These are phyloP conservation scores for Polytrichum commune DNA, from an alignment of 225 moss, liverwort and hornwort species.

Conservation along the genomic window DNA sequence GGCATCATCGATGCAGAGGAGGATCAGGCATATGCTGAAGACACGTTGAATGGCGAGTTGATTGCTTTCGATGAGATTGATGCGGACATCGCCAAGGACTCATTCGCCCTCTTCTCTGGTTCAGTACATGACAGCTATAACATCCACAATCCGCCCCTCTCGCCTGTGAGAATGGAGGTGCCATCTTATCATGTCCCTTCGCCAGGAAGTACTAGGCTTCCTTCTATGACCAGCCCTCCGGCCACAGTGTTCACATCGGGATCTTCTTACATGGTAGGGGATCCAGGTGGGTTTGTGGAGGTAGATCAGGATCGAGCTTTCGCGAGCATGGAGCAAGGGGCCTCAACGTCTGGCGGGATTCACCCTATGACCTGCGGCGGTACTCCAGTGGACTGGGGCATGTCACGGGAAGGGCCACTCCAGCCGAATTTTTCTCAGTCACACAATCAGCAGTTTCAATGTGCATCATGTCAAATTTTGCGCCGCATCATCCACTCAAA, in stretches of 20 bases:
- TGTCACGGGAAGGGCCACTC: constrained; percentile 69
- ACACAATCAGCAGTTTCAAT: constrained; percentile 73
- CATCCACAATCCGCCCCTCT: constrained; percentile 72
- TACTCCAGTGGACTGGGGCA: constrained; percentile 76
- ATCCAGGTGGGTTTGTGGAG: constrained; percentile 75
- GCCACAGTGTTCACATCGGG: constrained; percentile 61
- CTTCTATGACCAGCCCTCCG: constrained; percentile 64
- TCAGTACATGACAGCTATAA: constrained; percentile 66
- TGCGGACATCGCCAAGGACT: constrained; percentile 86
- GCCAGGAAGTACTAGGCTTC: constrained; percentile 52
- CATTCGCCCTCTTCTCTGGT: constrained; percentile 78
- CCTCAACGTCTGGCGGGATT: constrained; percentile 80
- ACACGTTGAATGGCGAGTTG: constrained; percentile 79
- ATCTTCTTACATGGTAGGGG: constrained; percentile 75
- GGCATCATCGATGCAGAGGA: constrained; percentile 65
- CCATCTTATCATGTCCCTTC: constrained; percentile 52
- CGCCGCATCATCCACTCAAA: constrained; percentile 98
- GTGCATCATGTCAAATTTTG: constrained; percentile 92
- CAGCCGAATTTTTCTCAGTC: constrained; percentile 66
- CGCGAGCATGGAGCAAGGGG: constrained; percentile 80
- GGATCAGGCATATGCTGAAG: constrained; percentile 68
- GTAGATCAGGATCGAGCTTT: constrained; percentile 73
- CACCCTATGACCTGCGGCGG: constrained; percentile 69
- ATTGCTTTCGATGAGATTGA: constrained; percentile 99
- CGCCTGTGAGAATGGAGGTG: constrained; percentile 72